Conservation (phyloP, 805 yeast species). For the Candida khao-thaluensis region DNA sequence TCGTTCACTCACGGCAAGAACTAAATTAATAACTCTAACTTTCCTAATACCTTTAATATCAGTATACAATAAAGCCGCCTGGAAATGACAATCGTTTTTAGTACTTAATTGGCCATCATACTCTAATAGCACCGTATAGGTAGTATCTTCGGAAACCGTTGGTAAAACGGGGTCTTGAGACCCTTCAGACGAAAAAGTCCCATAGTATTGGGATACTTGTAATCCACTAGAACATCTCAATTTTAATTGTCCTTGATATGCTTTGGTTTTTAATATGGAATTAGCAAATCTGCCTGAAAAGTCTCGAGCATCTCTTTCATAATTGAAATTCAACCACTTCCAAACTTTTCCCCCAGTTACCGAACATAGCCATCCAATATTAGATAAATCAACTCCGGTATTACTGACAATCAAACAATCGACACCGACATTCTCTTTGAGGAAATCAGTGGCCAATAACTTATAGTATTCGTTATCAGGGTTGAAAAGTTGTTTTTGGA, state of each 20-base stretch:
- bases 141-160: slow-evolving; percentile 57
- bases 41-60: slow-evolving; percentile 72
- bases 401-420: slow-evolving; percentile 72
- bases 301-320: slow-evolving; percentile 66
- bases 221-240: slow-evolving; percentile 86
- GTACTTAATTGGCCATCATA: slow-evolving; percentile 75
- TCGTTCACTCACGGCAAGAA: slow-evolving; percentile 77
- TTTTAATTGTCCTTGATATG: slow-evolving; percentile 80
- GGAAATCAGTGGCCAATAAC: slow-evolving; percentile 55
- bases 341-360: slow-evolving; percentile 70
- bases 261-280: slow-evolving; percentile 51
- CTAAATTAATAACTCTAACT: slow-evolving; percentile 81
- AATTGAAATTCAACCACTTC: slow-evolving; percentile 64
- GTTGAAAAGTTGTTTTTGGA: slow-evolving; percentile 51
- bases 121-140: slow-evolving; percentile 66
- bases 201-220: slow-evolving; percentile 75
- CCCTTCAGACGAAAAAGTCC: slow-evolving; percentile 37
- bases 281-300: slow-evolving; percentile 60
- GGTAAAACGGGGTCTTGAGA: slow-evolving; percentile 69
- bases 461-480: slow-evolving; percentile 64
- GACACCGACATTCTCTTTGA: slow-evolving; percentile 62
- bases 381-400: slow-evolving; percentile 68
- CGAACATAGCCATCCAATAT: slow-evolving; percentile 63
- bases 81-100: slow-evolving; percentile 81
- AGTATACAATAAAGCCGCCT: slow-evolving; percentile 85